phyloP scores from a whole-genome alignment of 75 land plant species.

The Larix kaempferi region DNA sequence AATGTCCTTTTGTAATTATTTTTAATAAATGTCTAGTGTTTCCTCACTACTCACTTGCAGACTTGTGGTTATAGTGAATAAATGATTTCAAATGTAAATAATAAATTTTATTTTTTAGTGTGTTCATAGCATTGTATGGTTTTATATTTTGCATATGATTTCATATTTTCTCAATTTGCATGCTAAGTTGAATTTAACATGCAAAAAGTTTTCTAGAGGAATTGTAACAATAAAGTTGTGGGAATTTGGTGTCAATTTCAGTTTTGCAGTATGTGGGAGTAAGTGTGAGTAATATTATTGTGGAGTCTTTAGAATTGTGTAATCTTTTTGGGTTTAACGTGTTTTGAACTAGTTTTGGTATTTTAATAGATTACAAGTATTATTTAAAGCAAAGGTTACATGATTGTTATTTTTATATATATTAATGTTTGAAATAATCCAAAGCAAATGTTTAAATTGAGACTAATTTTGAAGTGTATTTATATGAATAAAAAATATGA shows the following conservation, averaged over 20 bases:
- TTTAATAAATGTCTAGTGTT: too few relatives aligned
- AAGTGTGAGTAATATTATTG: slow-evolving; percentile 94
- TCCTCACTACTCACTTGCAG: slow-evolving; percentile 28
- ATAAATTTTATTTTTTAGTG: neutral
- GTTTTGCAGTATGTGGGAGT: slow-evolving; percentile 98
- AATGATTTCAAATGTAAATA: slow-evolving; percentile 96
- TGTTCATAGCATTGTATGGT: neutral
- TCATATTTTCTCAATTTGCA: slow-evolving; percentile 12
- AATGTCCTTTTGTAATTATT: neutral
- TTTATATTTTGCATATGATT: neutral
- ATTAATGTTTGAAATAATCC: neutral
- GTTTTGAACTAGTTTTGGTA: neutral
- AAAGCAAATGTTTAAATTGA: neutral
- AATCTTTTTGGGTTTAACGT: slow-evolving; percentile 4
- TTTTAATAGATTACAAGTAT: neutral
- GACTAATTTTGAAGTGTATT: neutral
- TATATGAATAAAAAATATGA: neutral
- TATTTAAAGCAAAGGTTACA: neutral
- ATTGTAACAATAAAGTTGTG: slow-evolving; percentile 95
- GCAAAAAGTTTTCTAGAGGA: slow-evolving; percentile 90
- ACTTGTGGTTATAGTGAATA: slow-evolving; percentile 97
- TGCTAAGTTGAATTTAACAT: slow-evolving; percentile 94
- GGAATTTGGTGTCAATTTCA: slow-evolving; percentile 97
- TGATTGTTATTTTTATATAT: neutral
- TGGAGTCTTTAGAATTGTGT: slow-evolving; percentile 96